Base-by-base conservation (phyloP, 495 filamentous ascomycete genomes). In the Cercophora sp. region DNA sequence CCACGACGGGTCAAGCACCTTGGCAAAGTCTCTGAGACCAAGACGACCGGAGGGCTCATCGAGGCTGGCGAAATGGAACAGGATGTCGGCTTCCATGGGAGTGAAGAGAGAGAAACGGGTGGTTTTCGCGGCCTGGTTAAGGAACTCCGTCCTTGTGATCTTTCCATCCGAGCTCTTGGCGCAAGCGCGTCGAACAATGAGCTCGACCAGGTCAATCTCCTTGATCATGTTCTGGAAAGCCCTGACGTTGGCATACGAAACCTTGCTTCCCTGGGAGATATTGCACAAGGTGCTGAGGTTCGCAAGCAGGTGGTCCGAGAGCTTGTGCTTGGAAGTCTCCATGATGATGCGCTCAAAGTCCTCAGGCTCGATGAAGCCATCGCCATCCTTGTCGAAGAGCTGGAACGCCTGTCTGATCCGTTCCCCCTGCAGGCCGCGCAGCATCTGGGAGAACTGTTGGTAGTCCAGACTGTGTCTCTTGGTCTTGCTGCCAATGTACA, bases 61-160 rank as follows among this genome's bases (percentile, higher is more conserved):
- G 37, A 98, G 75, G 36, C 90, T 89, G 32, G 93, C 93, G 61
- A 98, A 98, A 69, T 98, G 93, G 77, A 98, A 98, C 15, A 98
- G 79, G 58, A 98, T 97, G 66, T 97, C 93, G 2, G 94, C 93
- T 68, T 98, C 93, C 92, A 98, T 96, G 1, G 93, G 93, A 0
- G 93, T 96, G 70, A 96, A 96, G 0, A 93, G 77, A 4, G 90
- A 90, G 72, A 96, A 98, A 18, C 94, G 83, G 20, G 91, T 93
- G 60, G 91, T 82, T 34, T 84, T 84, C 19, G 92, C 84, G 16
- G 93, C 93, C 70, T 96, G 91, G 70, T 96, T 95, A 39, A 98
- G 72, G 70, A 98, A 98, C 59, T 97, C 93, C 15, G 89, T 81
- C 24, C 89, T 81, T 4, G 92, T 96, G 63, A 98, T 96, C 72